Evolutionary conservation across 2,329 filamentous ascomycete genomes (phyloP), one percentile per base, ranked within the genome.

Genomic region (Colletotrichum eleusines): DNA sequence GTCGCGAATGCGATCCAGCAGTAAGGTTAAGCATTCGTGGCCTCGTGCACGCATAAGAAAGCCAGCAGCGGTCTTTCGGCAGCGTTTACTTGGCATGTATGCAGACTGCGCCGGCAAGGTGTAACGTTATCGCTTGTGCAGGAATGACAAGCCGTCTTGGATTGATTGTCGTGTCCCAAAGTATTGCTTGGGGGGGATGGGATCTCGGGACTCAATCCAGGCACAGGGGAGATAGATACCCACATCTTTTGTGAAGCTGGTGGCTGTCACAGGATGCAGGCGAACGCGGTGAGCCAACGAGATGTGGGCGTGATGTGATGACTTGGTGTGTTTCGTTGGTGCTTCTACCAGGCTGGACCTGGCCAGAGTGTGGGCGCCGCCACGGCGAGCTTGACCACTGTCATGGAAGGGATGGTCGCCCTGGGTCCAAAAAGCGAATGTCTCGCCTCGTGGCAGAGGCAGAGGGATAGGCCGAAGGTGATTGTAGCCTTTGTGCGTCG

Each of bases 1-100:
- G 54, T 70, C 63, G 68, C 63, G 55, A 70, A 61, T 44, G 63
- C 63, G 68, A 70, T 58, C 57, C 38, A 44, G 62, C 50, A 7
- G 5, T 20, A 48, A 23, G 26, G 23, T 50, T 16, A 51, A 33
- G 38, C n/a, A 28, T 38, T 55, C 31, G 31, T 31, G n/a, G 23
- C 4, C 5, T 33, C 2, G 44, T 40, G 16, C 20, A 18, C n/a
- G 44, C 31, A 35, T 42, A 35, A 18, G 33, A 38, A 61, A 61
- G 31, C 16, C 31, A 26, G 46, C 9, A 35, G 44, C 2, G 5
- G 7, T 38, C 33, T 61, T 20, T 50, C 44, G 40, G 12, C 44
- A 50, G 33, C 26, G 31, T 38, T 38, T 50, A 6, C 59, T 51
- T 61, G 59, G 59, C 59, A 23, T 12, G 55, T 48, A 42, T 38